Percentiles rank a stretch among this genome's conserved stretches.
Conservation (phyloP, 73 alveolate species). For the Symbiodinium pilosum region DNA sequence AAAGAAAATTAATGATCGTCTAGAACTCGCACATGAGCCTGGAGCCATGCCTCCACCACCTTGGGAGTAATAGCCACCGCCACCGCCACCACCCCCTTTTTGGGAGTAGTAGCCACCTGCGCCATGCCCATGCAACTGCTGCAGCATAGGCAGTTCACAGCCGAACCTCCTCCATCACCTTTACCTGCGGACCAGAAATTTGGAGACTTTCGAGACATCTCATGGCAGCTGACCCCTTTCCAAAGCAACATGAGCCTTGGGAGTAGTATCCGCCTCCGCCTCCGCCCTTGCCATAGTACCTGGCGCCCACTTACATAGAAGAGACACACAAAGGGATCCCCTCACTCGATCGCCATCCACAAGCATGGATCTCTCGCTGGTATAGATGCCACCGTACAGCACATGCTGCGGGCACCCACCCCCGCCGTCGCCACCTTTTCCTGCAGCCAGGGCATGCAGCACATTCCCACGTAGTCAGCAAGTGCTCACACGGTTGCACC, state of each 20-base stretch:
- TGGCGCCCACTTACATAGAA: background rate
- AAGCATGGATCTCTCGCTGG: too few species aligned
- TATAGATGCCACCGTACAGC: too few species aligned
- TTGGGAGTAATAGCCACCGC: conserved; percentile 43
- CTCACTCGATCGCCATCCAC: too few species aligned
- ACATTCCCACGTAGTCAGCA: background rate
- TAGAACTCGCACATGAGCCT: background rate
- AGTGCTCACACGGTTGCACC: background rate
- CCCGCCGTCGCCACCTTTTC: conserved; percentile 65
- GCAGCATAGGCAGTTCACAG: background rate
- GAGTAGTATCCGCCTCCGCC: conserved; percentile 94
- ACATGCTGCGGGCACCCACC: conserved; percentile 73
- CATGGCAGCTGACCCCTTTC: background rate
- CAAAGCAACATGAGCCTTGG: conserved; percentile 24
- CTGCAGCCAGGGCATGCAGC: background rate
- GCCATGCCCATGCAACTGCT: background rate
- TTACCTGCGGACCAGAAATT: too few species aligned
- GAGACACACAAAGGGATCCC: background rate
- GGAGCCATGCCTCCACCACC: conserved; percentile 47
- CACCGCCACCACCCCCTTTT: conserved; percentile 93
- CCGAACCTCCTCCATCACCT: conserved; percentile 62
- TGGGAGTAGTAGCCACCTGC: conserved; percentile 74
- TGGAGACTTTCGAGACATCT: too few species aligned
- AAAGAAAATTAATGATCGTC: background rate
- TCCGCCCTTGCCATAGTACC: conserved; percentile 92